Evolutionary conservation across 805 yeast genomes (phyloP), one percentile per base, ranked within the genome.

Genomic region (Torulaspora delbrueckii): DNA sequence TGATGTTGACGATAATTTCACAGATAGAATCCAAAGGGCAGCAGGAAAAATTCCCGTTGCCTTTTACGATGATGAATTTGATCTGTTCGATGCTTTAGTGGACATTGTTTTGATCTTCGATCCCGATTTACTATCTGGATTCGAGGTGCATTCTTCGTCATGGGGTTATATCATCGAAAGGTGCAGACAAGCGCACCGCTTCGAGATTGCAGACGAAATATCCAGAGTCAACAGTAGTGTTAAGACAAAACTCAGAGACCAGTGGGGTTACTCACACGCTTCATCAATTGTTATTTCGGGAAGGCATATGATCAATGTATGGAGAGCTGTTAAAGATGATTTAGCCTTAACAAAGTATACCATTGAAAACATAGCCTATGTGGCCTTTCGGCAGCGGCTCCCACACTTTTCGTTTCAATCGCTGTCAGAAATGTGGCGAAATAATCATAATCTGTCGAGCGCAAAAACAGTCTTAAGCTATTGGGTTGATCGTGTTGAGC

Each of bases 161-260:
- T 91, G 98, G 98, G 98, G 99, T 0, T 93, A 86, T 57, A 43
- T 90, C 0, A 72, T 86, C 22, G 93, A 86, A 42, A 63, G 99
- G 37, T 74, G 77, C 45, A 60, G 69, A 13, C 50, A 47, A 0
- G 65, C 59, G 1, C 72, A 72, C 55, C 76, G 75, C 2, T 64
- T 74, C 9, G 84, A 86, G 53, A 52, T 88, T 3, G 61, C 76
- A n/a, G 68, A 72, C 0, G 75, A 78, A 35, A 60, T 89, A 1
- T 79, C 96, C 1, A 67, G 96, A 45, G 82, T 82, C 0, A 64
- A 58, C 1, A 55, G 48, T 19, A 74, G 75, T 34, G 69, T 73
- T 27, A 71, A 70, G 33, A 79, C 78, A 27, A 82, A 76, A 55
- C 60, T 73, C 38, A 78, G 80, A 1, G 90, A 84, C 56, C 68